These are phyloP conservation scores for Rhododendron vialii DNA, from an alignment of 148 eudicot genomes.

Conservation along the genomic window DNA sequence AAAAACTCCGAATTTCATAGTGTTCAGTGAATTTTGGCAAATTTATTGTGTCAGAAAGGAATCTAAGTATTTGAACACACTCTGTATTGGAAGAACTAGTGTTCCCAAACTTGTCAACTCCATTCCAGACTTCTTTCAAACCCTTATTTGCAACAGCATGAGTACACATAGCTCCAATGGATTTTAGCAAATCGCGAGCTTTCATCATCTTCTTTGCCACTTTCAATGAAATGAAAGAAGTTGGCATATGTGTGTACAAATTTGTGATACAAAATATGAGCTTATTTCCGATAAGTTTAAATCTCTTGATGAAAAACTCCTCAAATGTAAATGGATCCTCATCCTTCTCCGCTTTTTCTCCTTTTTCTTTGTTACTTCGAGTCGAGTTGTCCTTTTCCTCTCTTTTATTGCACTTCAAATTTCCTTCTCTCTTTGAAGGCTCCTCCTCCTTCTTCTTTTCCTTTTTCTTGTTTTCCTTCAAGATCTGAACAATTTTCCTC, in stretches of 20 bases:
- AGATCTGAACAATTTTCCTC: slow-evolving; percentile 15
- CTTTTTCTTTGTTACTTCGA: not conserved
- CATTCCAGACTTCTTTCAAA: slow-evolving; percentile 10
- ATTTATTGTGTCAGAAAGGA: slow-evolving; percentile 16
- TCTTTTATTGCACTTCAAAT: not conserved
- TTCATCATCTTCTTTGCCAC: slow-evolving; percentile 29
- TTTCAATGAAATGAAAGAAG: slow-evolving; percentile 22
- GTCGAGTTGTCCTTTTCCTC: not conserved
- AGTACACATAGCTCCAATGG: slow-evolving; percentile 1
- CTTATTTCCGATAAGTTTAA: slow-evolving; percentile 9
- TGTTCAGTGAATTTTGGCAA: not conserved
- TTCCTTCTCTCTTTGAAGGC: not conserved
- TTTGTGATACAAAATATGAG: slow-evolving; percentile 22
- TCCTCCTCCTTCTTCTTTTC: not conserved
- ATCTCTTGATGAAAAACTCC: slow-evolving; percentile 31
- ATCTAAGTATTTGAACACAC: slow-evolving; percentile 23
- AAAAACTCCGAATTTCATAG: slow-evolving; percentile 17
- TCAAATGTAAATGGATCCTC: slow-evolving; percentile 24
- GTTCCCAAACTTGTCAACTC: not conserved
- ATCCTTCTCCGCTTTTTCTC: not conserved
- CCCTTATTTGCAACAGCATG: not conserved
- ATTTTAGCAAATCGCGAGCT: slow-evolving; percentile 23
- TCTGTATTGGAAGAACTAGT: not conserved
- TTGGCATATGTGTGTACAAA: slow-evolving; percentile 62
- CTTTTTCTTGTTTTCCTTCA: slow-evolving; percentile 15